A percentile compares a stretch with the other conserved stretches of the same genome.
phyloP scores from a whole-genome alignment of 1,284 basidiomycete species.

The Papiliotrema fonsecae region DNA sequence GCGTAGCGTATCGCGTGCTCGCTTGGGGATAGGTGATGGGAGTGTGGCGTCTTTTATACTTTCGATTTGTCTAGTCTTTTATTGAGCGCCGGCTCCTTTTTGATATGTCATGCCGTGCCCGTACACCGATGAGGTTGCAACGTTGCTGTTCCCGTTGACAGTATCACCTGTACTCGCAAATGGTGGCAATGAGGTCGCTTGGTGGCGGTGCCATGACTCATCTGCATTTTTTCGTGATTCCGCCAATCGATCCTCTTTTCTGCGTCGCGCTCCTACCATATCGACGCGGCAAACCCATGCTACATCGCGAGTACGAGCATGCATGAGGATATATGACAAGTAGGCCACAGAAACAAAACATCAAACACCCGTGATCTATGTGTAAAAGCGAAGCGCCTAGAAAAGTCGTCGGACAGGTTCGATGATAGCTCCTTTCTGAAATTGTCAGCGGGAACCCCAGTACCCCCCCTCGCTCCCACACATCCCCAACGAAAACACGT shows the following conservation, averaged over 20 bases:
- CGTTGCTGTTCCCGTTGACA: background rate
- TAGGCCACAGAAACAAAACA: no score
- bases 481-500: background rate
- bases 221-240: no score
- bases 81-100: constrained; percentile 14
- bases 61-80: constrained; percentile 19
- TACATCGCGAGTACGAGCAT: no score
- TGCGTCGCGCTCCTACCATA: no score
- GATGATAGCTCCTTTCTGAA: constrained; percentile 68
- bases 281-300: no score
- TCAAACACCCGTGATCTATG: no score
- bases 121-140: background rate
- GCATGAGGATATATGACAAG: no score
- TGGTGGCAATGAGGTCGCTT: no score
- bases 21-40: background rate
- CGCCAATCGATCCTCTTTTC: no score
- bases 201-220: no score
- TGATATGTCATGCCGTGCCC: constrained; percentile 11
- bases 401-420: constrained; percentile 63
- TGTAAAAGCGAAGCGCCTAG: constrained; percentile 26
- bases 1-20: constrained; percentile 4
- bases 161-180: no score
- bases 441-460: constrained; percentile 9
- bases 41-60: constrained; percentile 9
- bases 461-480: background rate